Evolutionary conservation across 2,329 filamentous ascomycete genomes (phyloP).

Genomic region (Trichothecium sympodiale): DNA sequence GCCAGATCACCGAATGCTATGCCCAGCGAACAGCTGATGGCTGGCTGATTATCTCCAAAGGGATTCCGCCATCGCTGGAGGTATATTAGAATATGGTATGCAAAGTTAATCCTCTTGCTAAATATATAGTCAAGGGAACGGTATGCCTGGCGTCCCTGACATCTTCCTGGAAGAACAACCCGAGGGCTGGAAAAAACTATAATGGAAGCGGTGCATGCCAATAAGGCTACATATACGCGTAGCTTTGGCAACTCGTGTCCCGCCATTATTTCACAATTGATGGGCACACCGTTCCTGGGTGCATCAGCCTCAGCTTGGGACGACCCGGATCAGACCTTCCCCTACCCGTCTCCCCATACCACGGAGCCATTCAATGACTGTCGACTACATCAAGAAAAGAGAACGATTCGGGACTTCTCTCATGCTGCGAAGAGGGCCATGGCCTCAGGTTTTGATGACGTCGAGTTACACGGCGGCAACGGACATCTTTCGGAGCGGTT

Average conservation of each 20-base stretch:
- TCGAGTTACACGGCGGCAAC: constrained; percentile 43
- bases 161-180: constrained; percentile 44
- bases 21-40: constrained; percentile 27
- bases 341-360: constrained; percentile 20
- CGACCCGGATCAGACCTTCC: constrained; percentile 27
- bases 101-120: no score
- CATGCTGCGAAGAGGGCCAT: constrained; percentile 31
- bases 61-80: constrained; percentile 34
- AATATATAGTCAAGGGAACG: constrained; percentile 13
- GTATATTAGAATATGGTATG: no score
- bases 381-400: constrained; percentile 30
- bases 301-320: constrained; percentile 33
- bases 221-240: no score
- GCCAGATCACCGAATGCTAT: constrained; percentile 30
- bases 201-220: constrained; percentile 49
- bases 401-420: constrained; percentile 17
- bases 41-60: constrained; percentile 31
- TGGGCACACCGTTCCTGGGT: constrained; percentile 25
- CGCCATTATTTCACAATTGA: constrained; percentile 22
- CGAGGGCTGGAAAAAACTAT: constrained; percentile 46
- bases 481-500: constrained; percentile 34
- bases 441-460: constrained; percentile 56
- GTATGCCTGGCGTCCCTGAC: constrained; percentile 39
- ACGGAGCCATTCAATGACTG: constrained; percentile 30
- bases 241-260: constrained; percentile 33